Base-by-base conservation (phyloP, 352 stramenopile species). In the Phytophthora cajani region DNA sequence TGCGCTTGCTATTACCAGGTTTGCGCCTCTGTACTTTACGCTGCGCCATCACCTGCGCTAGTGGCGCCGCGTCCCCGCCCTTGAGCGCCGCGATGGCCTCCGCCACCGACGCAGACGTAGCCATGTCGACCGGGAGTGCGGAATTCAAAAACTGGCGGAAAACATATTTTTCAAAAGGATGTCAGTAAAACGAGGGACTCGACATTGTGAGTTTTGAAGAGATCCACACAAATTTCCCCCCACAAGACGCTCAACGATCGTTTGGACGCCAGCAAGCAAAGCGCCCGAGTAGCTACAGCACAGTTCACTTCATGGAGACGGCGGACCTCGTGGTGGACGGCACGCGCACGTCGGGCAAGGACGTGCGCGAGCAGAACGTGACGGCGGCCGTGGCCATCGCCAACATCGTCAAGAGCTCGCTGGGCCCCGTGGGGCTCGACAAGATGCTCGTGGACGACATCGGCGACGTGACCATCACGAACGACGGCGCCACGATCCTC, bases 401-500 rank as follows among this genome's bases (percentile, higher is more conserved):
- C 56, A 99, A 99, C 87, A 99, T 99, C 80, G 98, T 99, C 68
- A 99, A 99, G 87, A 98, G 91, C 58, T 99, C 94, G 53, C 89
- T 99, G 30, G 98, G 98, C 11, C 98, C 98, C 27, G 97, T 99
- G 19, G 98, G 98, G 25, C 92, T 99, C 33, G 98, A 99, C 85
- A 99, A 99, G 89, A 98, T 99, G 96, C 90, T 99, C 17, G 98
- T 98, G 54, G 91, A 98, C 78, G 90, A 97, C 80, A 99, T 99
- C 71, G 98, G 98, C 63, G 98, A 99, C 84, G 98, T 99, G 57
- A 99, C 97, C 17, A 99, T 99, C 78, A 99, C 98, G 17, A 99
- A 99, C 84, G 98, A 99, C 74, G 98, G 98, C 55, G 98, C 98
- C n/a, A 99, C 98, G 40, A 99, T 99, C 78, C 85, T 99, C 54